Evolutionary conservation across 306 rosid genomes (phyloP), one percentile per base, ranked within the genome.

Genomic region (Adenanthera pavonina): DNA sequence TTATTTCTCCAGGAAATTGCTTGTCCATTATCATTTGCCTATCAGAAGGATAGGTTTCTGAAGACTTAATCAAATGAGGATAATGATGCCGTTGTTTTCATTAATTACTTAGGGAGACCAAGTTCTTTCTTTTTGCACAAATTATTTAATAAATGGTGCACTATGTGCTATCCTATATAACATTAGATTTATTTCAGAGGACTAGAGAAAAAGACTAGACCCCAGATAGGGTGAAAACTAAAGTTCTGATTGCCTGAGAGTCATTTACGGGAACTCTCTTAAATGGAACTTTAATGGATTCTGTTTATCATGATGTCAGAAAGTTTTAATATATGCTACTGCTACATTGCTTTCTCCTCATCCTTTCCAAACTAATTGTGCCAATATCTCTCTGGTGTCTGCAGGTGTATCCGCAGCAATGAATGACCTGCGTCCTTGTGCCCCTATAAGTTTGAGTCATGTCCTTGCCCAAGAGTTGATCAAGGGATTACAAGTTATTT

Each of bases 381-480:
- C 66, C 75, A 74, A 10, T 71, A 19, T 83, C 79, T 81, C 20
- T 89, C 40, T 78, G 84, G 84, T 80, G 85, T 91, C 87, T 75
- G 80, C 89, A 96, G 99, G 98, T 80, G 97, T 93, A 69, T 92
- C 99, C 71, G 98, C 97, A 30, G 98, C 97, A 34, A 85, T 96
- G 97, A 96, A 96, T 43, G 99, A 96, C 80, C 88, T 96, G 20
- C 99, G 98, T 64, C 98, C 97, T 10, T 96, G 99, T 81, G 97
- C 99, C 76, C 97, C 99, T 8, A 47, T 91, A 86, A 93, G 99
- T 79, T 85, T 96, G 86, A 96, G 92, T 75, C 87, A 87, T 64
- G 89, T 92, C 74, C 92, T 96, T 82, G 93, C 94, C 84, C 94
- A 91, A 77, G 94, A 93, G 88, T 71, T 96, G 86, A 83, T 96